Evolutionary conservation across 371 early-diverging fungal genomes (phyloP).

Genomic region (Rhizomucor pusillus): DNA sequence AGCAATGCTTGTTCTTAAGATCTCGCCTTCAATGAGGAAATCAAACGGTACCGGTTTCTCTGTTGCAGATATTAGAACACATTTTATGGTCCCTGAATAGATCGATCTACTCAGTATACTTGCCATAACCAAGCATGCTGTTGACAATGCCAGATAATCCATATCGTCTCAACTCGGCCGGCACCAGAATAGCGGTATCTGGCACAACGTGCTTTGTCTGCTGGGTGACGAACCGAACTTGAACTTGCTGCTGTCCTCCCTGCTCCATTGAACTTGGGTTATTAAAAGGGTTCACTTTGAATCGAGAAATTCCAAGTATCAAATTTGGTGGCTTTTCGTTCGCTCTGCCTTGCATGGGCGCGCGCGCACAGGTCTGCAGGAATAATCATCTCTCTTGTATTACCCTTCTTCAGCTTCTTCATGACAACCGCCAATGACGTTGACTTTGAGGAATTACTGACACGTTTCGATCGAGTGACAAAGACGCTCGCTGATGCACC

Average conservation of each 20-base stretch:
- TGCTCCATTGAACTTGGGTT: too few species aligned
- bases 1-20: constrained; percentile 75
- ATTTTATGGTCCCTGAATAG: background rate
- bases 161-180: constrained; percentile 77
- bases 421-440: too few species aligned
- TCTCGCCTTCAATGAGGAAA: constrained; percentile 87
- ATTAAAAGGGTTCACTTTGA: too few species aligned
- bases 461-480: too few species aligned
- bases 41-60: constrained; percentile 87
- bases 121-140: constrained; percentile 69
- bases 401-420: too few species aligned
- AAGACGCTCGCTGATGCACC: too few species aligned
- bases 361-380: too few species aligned
- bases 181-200: constrained; percentile 83
- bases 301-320: too few species aligned
- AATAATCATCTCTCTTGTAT: too few species aligned
- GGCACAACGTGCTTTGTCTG: constrained; percentile 74
- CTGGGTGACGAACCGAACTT: constrained; percentile 82
- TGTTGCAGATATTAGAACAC: constrained; percentile 14
- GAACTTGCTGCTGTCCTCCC: constrained; percentile 64
- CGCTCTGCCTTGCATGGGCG: too few species aligned
- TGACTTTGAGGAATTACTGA: too few species aligned
- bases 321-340: too few species aligned
- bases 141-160: constrained; percentile 93
- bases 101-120: background rate